These are phyloP conservation scores for Penicillium desertorum DNA, from an alignment of 495 filamentous ascomycete species.

Conservation along the genomic window DNA sequence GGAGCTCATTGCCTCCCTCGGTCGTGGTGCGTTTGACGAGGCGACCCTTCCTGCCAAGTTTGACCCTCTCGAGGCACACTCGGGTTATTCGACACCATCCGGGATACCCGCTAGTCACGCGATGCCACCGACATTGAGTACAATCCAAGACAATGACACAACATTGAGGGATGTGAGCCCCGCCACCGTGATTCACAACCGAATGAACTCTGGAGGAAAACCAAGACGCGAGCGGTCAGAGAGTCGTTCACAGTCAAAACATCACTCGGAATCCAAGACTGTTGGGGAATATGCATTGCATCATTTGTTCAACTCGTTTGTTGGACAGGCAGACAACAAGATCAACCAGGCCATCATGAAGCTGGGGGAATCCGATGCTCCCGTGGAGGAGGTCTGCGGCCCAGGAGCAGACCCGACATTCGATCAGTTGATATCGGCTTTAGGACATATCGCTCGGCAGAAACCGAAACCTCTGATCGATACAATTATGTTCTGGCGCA, in stretches of 20 bases:
- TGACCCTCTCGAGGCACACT: constrained; percentile 37
- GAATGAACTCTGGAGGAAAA: constrained; percentile 57
- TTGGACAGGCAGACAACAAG: constrained; percentile 87
- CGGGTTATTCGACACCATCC: constrained; percentile 27
- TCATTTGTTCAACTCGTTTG: constrained; percentile 86
- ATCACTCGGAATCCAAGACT: constrained; percentile 75
- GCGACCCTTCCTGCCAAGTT: constrained; percentile 21
- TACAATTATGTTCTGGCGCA: constrained; percentile 95
- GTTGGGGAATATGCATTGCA: constrained; percentile 96
- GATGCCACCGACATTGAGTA: constrained; percentile 35
- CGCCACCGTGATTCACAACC: constrained; percentile 31
- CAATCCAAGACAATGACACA: constrained; percentile 43
- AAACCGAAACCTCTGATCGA: constrained; percentile 97
- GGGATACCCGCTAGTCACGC: constrained; percentile 26
- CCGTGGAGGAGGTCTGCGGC: constrained; percentile 85
- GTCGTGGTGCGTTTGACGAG: constrained; percentile 37
- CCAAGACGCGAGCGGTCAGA: constrained; percentile 69
- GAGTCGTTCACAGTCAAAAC: constrained; percentile 79
- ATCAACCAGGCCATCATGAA: constrained; percentile 79
- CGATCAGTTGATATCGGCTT: constrained; percentile 88
- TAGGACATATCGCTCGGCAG: constrained; percentile 88
- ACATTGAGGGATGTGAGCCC: constrained; percentile 27
- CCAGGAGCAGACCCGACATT: constrained; percentile 86
- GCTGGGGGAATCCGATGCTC: constrained; percentile 70
- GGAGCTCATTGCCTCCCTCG: constrained; percentile 73